A percentile compares a stretch with the other conserved stretches of the same genome.
Evolutionary conservation across 768 basidiomycete genomes (phyloP).

Genomic region (Collybiopsis luxurians): DNA sequence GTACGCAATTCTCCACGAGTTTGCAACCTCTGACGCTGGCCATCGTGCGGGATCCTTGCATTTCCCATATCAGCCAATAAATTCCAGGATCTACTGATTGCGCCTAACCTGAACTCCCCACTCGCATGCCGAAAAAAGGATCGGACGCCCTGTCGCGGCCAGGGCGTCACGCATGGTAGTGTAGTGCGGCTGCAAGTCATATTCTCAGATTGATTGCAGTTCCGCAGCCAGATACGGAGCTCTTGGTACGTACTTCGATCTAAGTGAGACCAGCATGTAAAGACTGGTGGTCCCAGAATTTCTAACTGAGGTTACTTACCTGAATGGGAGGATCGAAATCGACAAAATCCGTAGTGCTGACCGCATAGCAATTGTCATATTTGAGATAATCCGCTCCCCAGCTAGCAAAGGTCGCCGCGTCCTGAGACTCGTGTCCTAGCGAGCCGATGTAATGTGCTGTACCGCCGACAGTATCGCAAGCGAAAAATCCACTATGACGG

Average conservation of each 20-base stretch:
- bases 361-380: conserved; percentile 52
- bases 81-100: background rate
- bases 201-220: background rate
- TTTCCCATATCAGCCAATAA: background rate
- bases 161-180: conserved; percentile 45
- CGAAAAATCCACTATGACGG: conserved; percentile 35
- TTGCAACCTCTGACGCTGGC: conserved; percentile 42
- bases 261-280: conserved; percentile 8
- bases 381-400: conserved; percentile 51
- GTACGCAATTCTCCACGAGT: conserved; percentile 51
- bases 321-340: conserved; percentile 41
- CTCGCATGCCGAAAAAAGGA: conserved; percentile 52
- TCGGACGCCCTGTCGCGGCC: conserved; percentile 38
- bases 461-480: conserved; percentile 45
- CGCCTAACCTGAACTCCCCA: conserved; percentile 39
- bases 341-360: conserved; percentile 43
- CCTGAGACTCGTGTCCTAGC: conserved; percentile 43
- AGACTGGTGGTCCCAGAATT: background rate
- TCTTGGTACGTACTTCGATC: conserved; percentile 37
- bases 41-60: conserved; percentile 46
- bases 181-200: conserved; percentile 34
- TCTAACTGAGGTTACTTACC: conserved; percentile 19
- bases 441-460: conserved; percentile 43
- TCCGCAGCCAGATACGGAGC: background rate
- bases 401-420: conserved; percentile 44